Conservation (phyloP, 768 basidiomycete species). For the Lentinula boryana region DNA sequence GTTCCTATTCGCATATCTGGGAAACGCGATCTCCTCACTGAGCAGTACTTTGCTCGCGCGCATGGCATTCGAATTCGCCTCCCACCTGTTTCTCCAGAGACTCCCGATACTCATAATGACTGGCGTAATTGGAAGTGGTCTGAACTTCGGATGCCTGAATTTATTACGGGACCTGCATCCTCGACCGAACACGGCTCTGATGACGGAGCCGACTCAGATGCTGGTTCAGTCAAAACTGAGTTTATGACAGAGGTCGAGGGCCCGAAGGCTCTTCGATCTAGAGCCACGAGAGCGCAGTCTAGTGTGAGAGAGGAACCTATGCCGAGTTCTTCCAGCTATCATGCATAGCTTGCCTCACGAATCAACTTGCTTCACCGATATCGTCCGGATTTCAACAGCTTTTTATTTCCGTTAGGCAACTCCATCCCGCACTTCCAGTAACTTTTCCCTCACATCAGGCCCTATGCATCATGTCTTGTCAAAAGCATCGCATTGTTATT, state of each 20-base stretch:
- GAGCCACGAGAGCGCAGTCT: neutral
- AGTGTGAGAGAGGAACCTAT: neutral
- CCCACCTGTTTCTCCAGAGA: neutral
- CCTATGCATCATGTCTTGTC: neutral
- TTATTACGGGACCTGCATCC: constrained; percentile 7
- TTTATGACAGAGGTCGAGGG: neutral
- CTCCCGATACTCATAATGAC: constrained; percentile 1
- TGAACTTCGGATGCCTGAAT: constrained; percentile 29
- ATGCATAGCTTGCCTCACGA: neutral
- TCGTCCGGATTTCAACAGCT: neutral
- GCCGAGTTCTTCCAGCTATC: neutral
- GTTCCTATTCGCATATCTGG: constrained; percentile 6
- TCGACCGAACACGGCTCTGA: neutral
- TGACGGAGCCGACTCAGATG: neutral
- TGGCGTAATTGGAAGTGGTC: constrained; percentile 43
- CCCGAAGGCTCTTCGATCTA: neutral
- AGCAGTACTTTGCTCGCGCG: constrained; percentile 24
- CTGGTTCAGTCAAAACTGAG: neutral
- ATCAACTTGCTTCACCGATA: neutral
- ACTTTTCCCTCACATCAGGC: neutral
- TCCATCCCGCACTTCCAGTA: neutral
- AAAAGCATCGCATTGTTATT: neutral
- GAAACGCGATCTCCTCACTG: constrained; percentile 7
- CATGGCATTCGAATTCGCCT: constrained; percentile 2
- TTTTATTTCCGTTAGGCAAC: neutral